phyloP scores from a whole-genome alignment of 169 alveolate species.

The Eimeria maxima region DNA sequence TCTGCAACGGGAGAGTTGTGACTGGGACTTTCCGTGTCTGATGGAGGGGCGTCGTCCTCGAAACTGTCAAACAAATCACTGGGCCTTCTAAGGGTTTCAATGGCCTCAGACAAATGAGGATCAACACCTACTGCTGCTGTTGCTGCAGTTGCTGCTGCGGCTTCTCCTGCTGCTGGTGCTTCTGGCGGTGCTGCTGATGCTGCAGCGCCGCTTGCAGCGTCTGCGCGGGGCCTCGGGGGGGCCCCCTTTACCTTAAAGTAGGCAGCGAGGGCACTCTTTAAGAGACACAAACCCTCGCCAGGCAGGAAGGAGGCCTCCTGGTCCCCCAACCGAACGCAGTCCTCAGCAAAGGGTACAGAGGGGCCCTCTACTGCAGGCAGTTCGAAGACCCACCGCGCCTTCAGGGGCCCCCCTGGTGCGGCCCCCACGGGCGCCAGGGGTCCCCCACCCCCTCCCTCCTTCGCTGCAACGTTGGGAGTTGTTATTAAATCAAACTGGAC shows the following conservation, averaged over 20 bases:
- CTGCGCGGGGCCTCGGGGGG: constrained; percentile 18
- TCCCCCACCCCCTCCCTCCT: constrained; percentile 17
- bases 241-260: constrained; percentile 34
- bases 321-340: constrained; percentile 17
- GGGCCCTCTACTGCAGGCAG: constrained; percentile 54
- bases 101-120: constrained; percentile 15
- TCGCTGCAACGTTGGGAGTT: not conserved
- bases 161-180: not conserved
- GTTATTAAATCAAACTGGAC: not conserved
- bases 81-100: constrained; percentile 45
- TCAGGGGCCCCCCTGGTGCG: constrained; percentile 40
- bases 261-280: constrained; percentile 29
- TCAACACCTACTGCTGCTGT: not conserved
- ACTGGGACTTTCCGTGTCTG: not conserved
- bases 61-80: not conserved
- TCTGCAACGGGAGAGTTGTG: not conserved
- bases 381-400: constrained; percentile 40
- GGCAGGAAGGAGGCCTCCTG: not conserved
- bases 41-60: not conserved
- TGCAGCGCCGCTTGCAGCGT: not conserved
- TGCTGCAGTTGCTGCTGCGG: not conserved
- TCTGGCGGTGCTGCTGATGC: not conserved
- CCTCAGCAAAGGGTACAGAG: constrained; percentile 27
- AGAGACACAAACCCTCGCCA: not conserved
- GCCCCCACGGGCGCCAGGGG: constrained; percentile 9